Base-by-base conservation (phyloP, 1,284 basidiomycete genomes). In the Marasmius sp. region DNA sequence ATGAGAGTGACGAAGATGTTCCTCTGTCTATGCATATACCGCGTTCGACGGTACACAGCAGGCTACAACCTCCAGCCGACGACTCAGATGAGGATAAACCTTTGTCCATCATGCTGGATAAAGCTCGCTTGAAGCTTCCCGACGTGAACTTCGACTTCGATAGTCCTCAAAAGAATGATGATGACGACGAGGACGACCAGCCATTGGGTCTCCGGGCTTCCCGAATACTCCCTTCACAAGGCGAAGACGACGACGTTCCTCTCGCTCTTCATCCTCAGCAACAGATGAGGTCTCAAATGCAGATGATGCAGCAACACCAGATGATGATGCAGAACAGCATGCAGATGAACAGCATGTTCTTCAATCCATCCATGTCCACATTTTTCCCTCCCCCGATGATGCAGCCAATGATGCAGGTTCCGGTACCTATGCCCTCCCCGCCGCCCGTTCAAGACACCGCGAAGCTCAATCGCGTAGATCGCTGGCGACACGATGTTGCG, bases 191-290 rank as follows among this genome's bases (percentile, higher is more conserved):
- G 61, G 84, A 86, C 62, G 84, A 91, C 67, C 75, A 84, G 63
- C 91, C 90, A 3, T 83, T 92, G 34, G 88, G 84, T 33, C 74
- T 89, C 41, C 83, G 86, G 50, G 83, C 80, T 11, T 87, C 86
- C n/a, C 76, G 75, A 57, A 58, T 70, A 33, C 68, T 68, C 7
- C 68, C 67, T 59, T 73, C 64, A 22, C 81, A 77, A 18, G 72
- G 72, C 6, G 85, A 88, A 56, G 88, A 90, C 57, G 87, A 90
- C 66, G 83, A 89, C 66, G 72, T 77, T 61, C 88, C 88, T 7
- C 78, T 93, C n/a, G 91, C 81, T 7, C 76, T 90, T 62, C 89
- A 90, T 70, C 89, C 91, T n/a, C 88, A 91, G 68, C 87, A 85
- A 69, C 81, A 87, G 64, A 83, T 90, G 79, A 75, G 87, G 65